phyloP scores from a whole-genome alignment of 1,139 yeast species.

The Yamadazyma dendronema region DNA sequence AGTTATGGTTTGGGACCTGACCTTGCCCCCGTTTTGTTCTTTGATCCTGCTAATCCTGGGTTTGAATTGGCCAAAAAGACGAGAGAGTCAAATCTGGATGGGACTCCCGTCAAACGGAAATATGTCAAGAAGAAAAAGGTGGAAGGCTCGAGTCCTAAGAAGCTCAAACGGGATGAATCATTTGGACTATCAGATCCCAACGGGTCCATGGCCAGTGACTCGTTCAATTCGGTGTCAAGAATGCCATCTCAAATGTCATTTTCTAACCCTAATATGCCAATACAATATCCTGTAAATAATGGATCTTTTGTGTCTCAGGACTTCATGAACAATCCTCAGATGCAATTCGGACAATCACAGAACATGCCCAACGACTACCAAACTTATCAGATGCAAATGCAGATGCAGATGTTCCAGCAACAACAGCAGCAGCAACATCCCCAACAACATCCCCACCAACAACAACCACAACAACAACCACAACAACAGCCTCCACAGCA shows the following conservation, averaged over 20 bases:
- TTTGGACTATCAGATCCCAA: conserved; percentile 8
- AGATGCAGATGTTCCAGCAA: conserved; percentile 21
- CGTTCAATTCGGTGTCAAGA: conserved; percentile 15
- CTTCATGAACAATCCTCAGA: conserved; percentile 11
- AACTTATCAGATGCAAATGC: conserved; percentile 29
- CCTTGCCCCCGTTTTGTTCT: conserved; percentile 52
- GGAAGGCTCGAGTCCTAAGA: conserved; percentile 40
- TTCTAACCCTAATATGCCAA: conserved; percentile 7
- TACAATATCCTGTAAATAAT: conserved; percentile 11
- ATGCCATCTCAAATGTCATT: conserved; percentile 16
- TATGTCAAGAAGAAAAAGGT: conserved; percentile 40
- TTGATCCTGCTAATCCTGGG: conserved; percentile 48
- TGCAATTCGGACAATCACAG: conserved; percentile 10
- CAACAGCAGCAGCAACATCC: conserved; percentile 17
- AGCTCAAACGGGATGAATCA: conserved; percentile 24
- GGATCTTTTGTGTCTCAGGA: conserved; percentile 1
- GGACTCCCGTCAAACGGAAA: conserved; percentile 46
- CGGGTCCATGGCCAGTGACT: conserved; percentile 8
- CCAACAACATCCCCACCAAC: conserved; percentile 13
- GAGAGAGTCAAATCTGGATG: conserved; percentile 41
- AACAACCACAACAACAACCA: no score
- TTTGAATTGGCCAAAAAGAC: conserved; percentile 47
- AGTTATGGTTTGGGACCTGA: conserved; percentile 55
- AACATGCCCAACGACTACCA: conserved; percentile 24
- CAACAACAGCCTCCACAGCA: conserved; percentile 9